Evolutionary conservation across 2,329 filamentous ascomycete species (phyloP), one percentile per base, ranked within the genome.

Genomic region (Lecanosticta acicola): DNA sequence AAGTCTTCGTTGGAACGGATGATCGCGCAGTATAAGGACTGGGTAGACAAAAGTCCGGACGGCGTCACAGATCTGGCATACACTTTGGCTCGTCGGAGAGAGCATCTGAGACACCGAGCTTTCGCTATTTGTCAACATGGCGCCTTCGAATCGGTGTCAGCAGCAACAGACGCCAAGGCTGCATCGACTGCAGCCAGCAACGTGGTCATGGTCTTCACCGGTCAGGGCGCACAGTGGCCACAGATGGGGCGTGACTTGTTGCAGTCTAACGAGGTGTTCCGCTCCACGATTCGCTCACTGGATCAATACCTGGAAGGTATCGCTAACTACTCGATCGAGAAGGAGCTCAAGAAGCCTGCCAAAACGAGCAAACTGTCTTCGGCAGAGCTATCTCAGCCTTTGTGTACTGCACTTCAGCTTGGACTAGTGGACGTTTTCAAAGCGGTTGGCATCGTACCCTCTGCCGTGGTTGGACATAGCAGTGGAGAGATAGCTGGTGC

Each of bases 371-470:
- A 32, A 11, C 24, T 58, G n/a, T 50, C 59, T 32, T 39, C 58
- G 14, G 54, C 65, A 1, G 55, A 58, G 13, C 52, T 77, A 16
- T 68, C 72, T 0, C 77, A 80, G 50, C 73, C 77, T 0, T 56
- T 78, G 1, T 78, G 72, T 41, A 79, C 76, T 0, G 75, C 76
- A 0, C 32, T 81, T 1, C 78, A 80, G 51, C 64, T 80, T 2
- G 75, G 63, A 0, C 53, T 77, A 0, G 61, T 73, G 0, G 64
- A 73, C 13, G 52, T 70, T 0, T 61, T 76, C 1, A 10, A 11
- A n/a, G 35, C 47, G 8, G 58, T 50, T 50, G 45, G 41, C 7
- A 44, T 65, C 10, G 3, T 7, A 9, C 59, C 63, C 3, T 19
- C 17, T 10, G 45, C 47, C 9, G 58, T 60, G 0, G 47, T 60